A percentile compares a stretch with the other conserved stretches of the same genome.
phyloP scores from a whole-genome alignment of 2,329 filamentous ascomycete species.

The Diaporthe capsici region DNA sequence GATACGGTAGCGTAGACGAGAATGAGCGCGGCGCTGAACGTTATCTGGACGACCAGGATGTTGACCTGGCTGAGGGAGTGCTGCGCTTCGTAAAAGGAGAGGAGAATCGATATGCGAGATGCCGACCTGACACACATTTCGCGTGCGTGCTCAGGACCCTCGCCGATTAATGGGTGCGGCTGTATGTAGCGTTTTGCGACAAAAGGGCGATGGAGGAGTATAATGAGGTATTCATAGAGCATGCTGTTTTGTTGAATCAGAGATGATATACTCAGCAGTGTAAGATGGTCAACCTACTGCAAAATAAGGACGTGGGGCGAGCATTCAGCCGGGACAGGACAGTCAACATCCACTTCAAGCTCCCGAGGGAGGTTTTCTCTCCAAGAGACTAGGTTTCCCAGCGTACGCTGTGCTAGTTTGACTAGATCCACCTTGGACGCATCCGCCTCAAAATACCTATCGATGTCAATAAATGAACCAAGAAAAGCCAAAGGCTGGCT shows the following conservation, averaged over 20 bases:
- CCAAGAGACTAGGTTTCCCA: background rate
- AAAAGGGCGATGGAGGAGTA: slow-evolving; percentile 7
- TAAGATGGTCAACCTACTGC: background rate
- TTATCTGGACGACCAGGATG: slow-evolving; percentile 42
- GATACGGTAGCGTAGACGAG: slow-evolving; percentile 42
- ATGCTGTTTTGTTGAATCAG: background rate
- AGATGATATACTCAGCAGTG: too few species aligned
- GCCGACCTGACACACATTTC: slow-evolving; percentile 11
- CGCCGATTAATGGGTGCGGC: background rate
- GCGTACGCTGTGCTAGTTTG: background rate
- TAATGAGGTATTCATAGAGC: slow-evolving; percentile 7
- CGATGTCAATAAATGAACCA: background rate
- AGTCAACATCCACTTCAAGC: background rate
- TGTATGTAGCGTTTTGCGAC: slow-evolving; percentile 19
- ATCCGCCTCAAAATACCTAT: background rate
- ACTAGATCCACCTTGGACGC: background rate
- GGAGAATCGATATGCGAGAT: background rate
- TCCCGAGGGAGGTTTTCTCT: background rate
- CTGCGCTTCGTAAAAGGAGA: slow-evolving; percentile 36
- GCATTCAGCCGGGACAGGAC: background rate
- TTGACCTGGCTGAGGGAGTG: slow-evolving; percentile 42
- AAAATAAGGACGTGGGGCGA: background rate
- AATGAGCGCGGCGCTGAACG: slow-evolving; percentile 42
- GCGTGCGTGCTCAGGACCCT: background rate
- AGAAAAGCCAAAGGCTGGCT: too few species aligned